A percentile compares a stretch with the other conserved stretches of the same genome.
These are phyloP conservation scores for Casuarina cunninghamiana DNA, from an alignment of 306 rosid genomes.

Conservation along the genomic window DNA sequence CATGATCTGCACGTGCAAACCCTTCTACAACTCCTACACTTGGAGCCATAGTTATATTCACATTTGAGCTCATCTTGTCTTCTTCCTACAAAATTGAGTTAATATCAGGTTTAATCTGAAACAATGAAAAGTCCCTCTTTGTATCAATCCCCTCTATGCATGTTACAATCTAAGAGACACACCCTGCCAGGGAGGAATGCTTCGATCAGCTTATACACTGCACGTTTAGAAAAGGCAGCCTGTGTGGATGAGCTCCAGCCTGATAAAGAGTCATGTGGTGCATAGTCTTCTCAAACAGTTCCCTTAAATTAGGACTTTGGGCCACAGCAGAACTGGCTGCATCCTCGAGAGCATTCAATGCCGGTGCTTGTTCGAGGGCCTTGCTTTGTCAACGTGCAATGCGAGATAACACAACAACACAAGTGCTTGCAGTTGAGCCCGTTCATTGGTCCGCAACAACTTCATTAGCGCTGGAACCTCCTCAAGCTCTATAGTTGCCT, in stretches of 20 bases:
- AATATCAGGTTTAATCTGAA: too few species aligned
- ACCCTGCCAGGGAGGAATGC: conserved; percentile 43
- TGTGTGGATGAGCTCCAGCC: conserved; percentile 73
- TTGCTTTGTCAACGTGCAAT: conserved; percentile 68
- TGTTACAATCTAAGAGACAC: conserved; percentile 26
- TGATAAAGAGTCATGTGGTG: conserved; percentile 84
- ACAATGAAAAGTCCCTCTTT: too few species aligned
- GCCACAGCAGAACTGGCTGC: conserved; percentile 57
- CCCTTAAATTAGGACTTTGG: conserved; percentile 64
- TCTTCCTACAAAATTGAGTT: too few species aligned
- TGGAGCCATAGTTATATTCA: too few species aligned
- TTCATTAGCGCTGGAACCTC: conserved; percentile 68
- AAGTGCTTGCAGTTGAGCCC: conserved; percentile 45
- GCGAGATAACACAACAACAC: conserved; percentile 71
- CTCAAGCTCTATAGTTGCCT: conserved; percentile 63
- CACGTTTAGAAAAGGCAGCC: conserved; percentile 41
- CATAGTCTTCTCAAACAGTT: conserved; percentile 52
- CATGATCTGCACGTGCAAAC: too few species aligned
- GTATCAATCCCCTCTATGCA: too few species aligned
- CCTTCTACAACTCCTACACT: too few species aligned
- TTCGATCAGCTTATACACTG: conserved; percentile 20
- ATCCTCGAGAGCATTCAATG: conserved; percentile 64
- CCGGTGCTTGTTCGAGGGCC: conserved; percentile 74
- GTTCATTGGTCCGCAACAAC: conserved; percentile 43
- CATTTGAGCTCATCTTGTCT: too few species aligned